Evolutionary conservation across 805 yeast genomes (phyloP).

Genomic region (Candida parachauliodes): DNA sequence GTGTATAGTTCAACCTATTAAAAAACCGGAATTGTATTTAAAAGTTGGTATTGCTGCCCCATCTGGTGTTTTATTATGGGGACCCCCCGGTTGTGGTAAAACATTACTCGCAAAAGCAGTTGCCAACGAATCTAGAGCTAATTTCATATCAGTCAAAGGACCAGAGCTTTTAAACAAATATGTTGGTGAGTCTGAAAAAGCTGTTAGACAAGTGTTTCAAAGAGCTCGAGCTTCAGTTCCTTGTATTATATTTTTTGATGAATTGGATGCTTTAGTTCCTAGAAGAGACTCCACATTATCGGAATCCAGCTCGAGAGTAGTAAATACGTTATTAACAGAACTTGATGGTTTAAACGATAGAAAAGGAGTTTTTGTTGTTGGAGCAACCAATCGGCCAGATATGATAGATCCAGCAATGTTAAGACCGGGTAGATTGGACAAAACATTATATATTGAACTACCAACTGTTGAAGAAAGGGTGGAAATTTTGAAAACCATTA

Average conservation of each 20-base stretch:
- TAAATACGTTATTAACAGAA: slow-evolving; percentile 90
- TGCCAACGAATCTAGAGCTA: slow-evolving; percentile 95
- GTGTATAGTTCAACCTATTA: slow-evolving; percentile 97
- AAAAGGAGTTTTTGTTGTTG: slow-evolving; percentile 89
- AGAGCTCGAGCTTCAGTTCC: slow-evolving; percentile 93
- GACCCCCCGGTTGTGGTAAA: slow-evolving; percentile 99
- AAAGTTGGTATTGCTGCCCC: slow-evolving; percentile 95
- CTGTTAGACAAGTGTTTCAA: slow-evolving; percentile 87
- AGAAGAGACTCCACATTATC: slow-evolving; percentile 84
- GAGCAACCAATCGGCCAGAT: slow-evolving; percentile 97
- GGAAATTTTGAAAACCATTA: slow-evolving; percentile 78
- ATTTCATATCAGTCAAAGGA: slow-evolving; percentile 92
- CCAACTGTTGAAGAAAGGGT: slow-evolving; percentile 76
- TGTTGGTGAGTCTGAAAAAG: slow-evolving; percentile 94
- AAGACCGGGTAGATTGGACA: slow-evolving; percentile 94
- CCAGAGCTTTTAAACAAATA: slow-evolving; percentile 93
- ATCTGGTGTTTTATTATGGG: slow-evolving; percentile 96
- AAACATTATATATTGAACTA: slow-evolving; percentile 84
- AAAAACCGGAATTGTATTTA: slow-evolving; percentile 83
- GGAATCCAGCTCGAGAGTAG: slow-evolving; percentile 90
- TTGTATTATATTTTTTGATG: slow-evolving; percentile 93
- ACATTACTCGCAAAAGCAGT: slow-evolving; percentile 95
- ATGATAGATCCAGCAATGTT: slow-evolving; percentile 98
- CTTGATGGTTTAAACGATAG: slow-evolving; percentile 92
- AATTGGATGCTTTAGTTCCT: slow-evolving; percentile 93